A percentile compares a stretch with the other conserved stretches of the same genome.
Evolutionary conservation across 2,329 filamentous ascomycete genomes (phyloP).

Genomic region (Trichocomaceae sp.): DNA sequence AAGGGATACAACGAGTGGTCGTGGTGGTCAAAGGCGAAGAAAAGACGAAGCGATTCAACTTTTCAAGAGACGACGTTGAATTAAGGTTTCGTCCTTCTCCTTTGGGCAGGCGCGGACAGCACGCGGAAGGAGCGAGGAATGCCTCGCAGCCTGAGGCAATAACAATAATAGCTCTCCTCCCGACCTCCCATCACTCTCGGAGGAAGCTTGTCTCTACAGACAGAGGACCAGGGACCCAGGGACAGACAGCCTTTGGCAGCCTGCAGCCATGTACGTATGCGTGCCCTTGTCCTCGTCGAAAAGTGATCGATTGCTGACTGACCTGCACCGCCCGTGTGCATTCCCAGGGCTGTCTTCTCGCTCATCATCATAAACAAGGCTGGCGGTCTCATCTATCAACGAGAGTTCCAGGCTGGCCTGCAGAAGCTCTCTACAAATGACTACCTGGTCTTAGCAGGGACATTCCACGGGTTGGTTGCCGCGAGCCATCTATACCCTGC

Average conservation of each 20-base stretch:
- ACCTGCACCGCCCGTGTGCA: not conserved
- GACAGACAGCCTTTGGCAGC: not conserved
- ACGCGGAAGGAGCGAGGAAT: not conserved
- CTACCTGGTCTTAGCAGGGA: constrained; percentile 92
- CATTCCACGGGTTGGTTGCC: constrained; percentile 70
- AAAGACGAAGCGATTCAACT: too few species aligned
- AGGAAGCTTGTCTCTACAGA: not conserved
- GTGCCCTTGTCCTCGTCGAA: not conserved
- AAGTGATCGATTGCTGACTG: not conserved
- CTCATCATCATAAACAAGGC: constrained; percentile 99
- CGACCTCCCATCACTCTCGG: too few species aligned
- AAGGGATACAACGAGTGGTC: not conserved
- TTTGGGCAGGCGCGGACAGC: not conserved
- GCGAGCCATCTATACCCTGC: not conserved
- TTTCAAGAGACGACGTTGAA: not conserved
- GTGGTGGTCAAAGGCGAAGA: not conserved
- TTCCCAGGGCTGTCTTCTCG: constrained; percentile 80
- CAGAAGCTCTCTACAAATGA: constrained; percentile 91
- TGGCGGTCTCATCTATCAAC: constrained; percentile 91
- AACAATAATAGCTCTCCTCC: not conserved
- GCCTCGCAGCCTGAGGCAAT: not conserved
- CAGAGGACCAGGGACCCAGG: not conserved
- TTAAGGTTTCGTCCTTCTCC: not conserved
- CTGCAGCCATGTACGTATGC: not conserved
- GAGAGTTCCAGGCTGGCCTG: constrained; percentile 80